Percentiles rank a stretch among this genome's conserved stretches.
Evolutionary conservation across 164 flowering plant genomes (phyloP).

Genomic region (Akebia trifoliata): DNA sequence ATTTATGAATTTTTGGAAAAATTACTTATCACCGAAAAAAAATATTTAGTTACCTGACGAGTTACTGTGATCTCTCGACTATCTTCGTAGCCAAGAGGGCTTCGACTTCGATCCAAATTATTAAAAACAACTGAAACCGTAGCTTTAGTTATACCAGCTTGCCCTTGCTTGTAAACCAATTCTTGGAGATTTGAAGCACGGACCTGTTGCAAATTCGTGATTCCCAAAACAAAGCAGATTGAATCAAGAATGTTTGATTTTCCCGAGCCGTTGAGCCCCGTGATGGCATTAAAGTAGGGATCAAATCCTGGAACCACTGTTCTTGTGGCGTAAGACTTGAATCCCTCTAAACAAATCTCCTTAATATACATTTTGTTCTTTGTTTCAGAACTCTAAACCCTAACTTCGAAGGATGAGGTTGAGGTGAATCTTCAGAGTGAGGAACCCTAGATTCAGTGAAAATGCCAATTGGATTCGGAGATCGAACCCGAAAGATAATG

Average conservation of each 20-base stretch:
- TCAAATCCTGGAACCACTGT: conserved; percentile 95
- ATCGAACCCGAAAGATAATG: not conserved
- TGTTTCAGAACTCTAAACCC: conserved; percentile 1
- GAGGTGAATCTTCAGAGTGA: not conserved
- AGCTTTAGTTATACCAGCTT: conserved; percentile 98
- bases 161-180: conserved; percentile 98
- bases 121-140: conserved; percentile 94
- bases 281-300: conserved; percentile 92
- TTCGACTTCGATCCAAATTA: conserved; percentile 67
- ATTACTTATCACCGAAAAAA: no score
- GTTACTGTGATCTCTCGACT: conserved; percentile 87
- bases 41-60: conserved; percentile 75
- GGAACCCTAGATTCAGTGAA: not conserved
- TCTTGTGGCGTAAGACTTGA: conserved; percentile 94
- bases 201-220: conserved; percentile 96
- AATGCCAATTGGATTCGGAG: not conserved
- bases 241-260: conserved; percentile 97
- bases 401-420: not conserved
- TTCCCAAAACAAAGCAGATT: conserved; percentile 92
- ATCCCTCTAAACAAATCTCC: conserved; percentile 90
- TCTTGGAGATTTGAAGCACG: conserved; percentile 97
- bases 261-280: conserved; percentile 95
- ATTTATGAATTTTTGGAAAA: no score
- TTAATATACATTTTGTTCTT: conserved; percentile 55
- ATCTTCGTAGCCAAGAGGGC: conserved; percentile 95